Conservation (phyloP, 495 filamentous ascomycete species). For the Talaromyces adpressus region DNA sequence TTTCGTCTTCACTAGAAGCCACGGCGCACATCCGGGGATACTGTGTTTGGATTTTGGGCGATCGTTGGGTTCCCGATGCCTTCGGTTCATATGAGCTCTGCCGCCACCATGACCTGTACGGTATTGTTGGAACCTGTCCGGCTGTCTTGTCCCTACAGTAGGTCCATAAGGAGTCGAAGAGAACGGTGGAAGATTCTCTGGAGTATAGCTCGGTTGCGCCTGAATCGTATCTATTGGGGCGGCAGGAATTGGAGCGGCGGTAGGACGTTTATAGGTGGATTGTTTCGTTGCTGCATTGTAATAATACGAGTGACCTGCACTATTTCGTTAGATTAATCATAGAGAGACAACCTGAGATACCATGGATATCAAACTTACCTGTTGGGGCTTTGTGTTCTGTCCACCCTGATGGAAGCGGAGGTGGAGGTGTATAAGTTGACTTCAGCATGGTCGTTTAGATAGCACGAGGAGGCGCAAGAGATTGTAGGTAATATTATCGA, state of each 20-base stretch:
- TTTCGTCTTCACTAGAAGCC: conserved; percentile 88
- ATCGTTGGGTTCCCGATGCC: conserved; percentile 58
- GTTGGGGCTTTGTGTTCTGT: conserved; percentile 88
- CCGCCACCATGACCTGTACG: conserved; percentile 42
- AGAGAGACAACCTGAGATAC: background rate
- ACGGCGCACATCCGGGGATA: conserved; percentile 80
- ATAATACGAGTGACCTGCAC: conserved; percentile 73
- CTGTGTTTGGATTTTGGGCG: conserved; percentile 71
- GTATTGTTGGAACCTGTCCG: conserved; percentile 15
- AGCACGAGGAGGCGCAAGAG: background rate
- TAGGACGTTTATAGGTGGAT: conserved; percentile 74
- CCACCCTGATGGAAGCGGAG: conserved; percentile 74
- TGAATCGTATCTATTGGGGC: conserved; percentile 15
- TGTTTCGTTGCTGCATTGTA: conserved; percentile 80
- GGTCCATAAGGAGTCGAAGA: conserved; percentile 37
- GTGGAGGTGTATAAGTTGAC: conserved; percentile 36
- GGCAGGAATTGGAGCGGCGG: conserved; percentile 22
- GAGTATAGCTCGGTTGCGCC: conserved; percentile 21
- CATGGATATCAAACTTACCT: conserved; percentile 34
- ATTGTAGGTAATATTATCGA: no score
- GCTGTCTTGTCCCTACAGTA: conserved; percentile 13
- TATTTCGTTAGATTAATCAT: conserved; percentile 10
- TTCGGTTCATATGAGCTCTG: conserved; percentile 45
- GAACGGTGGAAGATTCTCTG: conserved; percentile 31
- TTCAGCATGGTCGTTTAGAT: conserved; percentile 27